Base-by-base conservation (phyloP, 129 eudicot species). In the Pulicaria dysenterica region DNA sequence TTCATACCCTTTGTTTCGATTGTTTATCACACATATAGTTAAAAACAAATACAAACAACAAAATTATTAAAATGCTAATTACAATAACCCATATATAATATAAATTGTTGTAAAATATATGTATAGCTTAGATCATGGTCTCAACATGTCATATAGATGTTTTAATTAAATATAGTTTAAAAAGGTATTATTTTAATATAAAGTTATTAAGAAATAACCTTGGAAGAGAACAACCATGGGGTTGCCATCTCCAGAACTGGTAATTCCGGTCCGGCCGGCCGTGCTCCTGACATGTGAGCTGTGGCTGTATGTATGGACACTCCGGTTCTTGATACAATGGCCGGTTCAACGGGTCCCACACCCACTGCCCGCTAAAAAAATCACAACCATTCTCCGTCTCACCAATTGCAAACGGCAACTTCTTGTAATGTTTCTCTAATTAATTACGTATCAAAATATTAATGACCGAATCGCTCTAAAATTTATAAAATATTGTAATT, bases 221-320 rank as follows among this genome's bases (percentile, higher is more conserved):
- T 13, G 96, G 92, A 64, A 93, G 92, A 67, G 86, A 83, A 79
- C 98, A 93, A 13, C 82, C 86, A 58, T 87, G 77, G 14, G 98
- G 98, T 67, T 92, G 94, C 97, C 97, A 92, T 69, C 94, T 82
- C 97, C 97, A 89, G 31, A 70, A 69, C 73, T 79, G 94, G 38
- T 84, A 93, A 34, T 85, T 90, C 57, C 58, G 84, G 12, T 93
- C 98, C 16, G 96, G 96, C 42, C 98, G 87, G 80, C 95, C 98
- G 62, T 84, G 96, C 63, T 90, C 89, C 72, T 83, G 92, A 64
- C 98, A 93, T 0, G 98, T 93, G 64, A 93, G 47, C 53, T 93
- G 98, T 5, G 96, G 96, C 48, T 83, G 92, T 15, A 93, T 89
- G 73, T 89, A 93, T 0, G 98, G 98, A 78, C 98, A 93, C 54